Base-by-base conservation (phyloP, 371 early-diverging fungal species). In the Dinochytrium kinnereticum region DNA sequence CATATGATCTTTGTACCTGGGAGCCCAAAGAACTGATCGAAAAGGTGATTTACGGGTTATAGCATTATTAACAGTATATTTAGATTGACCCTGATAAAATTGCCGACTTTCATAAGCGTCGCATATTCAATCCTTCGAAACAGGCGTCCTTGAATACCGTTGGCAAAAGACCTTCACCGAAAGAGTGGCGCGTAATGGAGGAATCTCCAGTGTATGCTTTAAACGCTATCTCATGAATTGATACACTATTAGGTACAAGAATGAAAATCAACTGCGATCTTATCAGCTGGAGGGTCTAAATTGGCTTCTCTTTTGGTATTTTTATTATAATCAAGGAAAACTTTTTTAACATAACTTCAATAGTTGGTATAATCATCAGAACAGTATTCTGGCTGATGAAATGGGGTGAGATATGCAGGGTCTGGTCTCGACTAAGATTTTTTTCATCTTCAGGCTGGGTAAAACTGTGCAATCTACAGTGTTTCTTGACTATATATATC, bases 381-480 rank as follows among this genome's bases (percentile, higher is more conserved):
- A 98, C 77, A 96, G 96, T 44, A 97, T 99, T 71, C 80, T 98
- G 55, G 98, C 99, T 0, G 92, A 92, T 78, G 84, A 86, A 61
- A 84, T 85, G 81, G 79, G 76, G 59, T 66, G 26, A 31, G 75
- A 40, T n/a, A 33, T 70, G 7, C n/a, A 24, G 44, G 26, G 21
- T 17, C 7, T 55, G 31, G 36, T 55, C 40, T 1, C 51, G 2
- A 24, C 1, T 59, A 7, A 91, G 93, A 83, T 94, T 92, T 34
- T 34, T 61, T 40, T 39, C 44, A n/a, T 0, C n/a, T 30, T 37
- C 93, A 98, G 99, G 30, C 85, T 99, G 59, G 99, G 99, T 26
- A 99, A 99, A 84, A 99, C 99, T 0, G 91, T 99, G 1, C 99
- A 99, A 81, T 96, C 98, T 0, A 98, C 98, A 44, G 93, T 96